phyloP scores from a whole-genome alignment of 2,329 filamentous ascomycete genomes.

The Neonectria punicea region DNA sequence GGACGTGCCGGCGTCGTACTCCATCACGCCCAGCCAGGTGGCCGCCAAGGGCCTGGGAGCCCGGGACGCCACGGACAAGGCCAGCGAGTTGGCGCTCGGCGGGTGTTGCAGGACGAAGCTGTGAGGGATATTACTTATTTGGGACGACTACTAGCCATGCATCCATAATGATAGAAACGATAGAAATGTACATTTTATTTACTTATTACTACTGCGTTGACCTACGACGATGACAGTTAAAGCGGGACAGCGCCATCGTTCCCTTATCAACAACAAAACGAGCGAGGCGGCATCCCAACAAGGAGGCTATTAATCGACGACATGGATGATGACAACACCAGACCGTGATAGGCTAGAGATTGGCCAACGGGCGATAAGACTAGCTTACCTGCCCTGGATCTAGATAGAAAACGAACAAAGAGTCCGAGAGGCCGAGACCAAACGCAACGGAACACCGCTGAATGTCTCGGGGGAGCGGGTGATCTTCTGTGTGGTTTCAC shows the following conservation, averaged over 20 bases:
- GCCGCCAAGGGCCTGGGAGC: constrained; percentile 35
- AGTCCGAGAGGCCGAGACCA: neutral
- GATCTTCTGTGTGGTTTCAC: neutral
- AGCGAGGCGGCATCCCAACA: neutral
- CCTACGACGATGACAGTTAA: no score
- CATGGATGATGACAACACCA: neutral
- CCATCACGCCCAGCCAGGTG: constrained; percentile 44
- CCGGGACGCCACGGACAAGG: constrained; percentile 34
- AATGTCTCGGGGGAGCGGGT: neutral
- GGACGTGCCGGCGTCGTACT: constrained; percentile 74
- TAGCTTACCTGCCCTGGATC: neutral
- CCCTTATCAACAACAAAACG: no score
- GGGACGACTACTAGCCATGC: neutral
- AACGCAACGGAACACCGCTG: neutral
- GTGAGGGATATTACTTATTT: constrained; percentile 1
- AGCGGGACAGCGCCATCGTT: no score
- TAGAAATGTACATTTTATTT: constrained; percentile 8
- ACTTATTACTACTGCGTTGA: no score
- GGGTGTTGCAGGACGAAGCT: constrained; percentile 32
- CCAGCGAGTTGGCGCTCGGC: constrained; percentile 42
- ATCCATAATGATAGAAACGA: constrained; percentile 21
- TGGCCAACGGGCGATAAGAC: neutral
- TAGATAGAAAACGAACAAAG: neutral
- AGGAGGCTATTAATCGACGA: neutral
- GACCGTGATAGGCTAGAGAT: neutral